Base-by-base conservation (phyloP, 164 flowering plant genomes). In the Magnolia officinalis region DNA sequence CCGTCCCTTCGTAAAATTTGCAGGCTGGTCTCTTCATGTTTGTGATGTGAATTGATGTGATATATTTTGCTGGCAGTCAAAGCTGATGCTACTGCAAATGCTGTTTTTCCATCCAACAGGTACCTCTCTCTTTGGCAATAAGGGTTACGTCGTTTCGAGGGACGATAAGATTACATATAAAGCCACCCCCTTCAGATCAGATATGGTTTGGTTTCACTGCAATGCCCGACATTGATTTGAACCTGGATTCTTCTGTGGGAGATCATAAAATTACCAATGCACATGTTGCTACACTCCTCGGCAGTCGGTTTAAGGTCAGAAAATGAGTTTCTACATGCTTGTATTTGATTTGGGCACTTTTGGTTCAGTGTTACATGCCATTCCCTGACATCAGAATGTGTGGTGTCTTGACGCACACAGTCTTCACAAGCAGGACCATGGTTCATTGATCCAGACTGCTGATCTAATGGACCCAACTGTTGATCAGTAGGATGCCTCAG, bases 121-220 rank as follows among this genome's bases (percentile, higher is more conserved):
- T 92, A 59, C 98, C 99, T 31, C 77, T 96, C 63, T 83, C 97
- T 37, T 84, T 96, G 88, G 87, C 86, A 55, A 83, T 96, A 82
- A 86, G 84, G 87, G 85, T 96, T 63, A 77, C 91, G 50, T 88
- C 94, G 14, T 82, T 96, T 76, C 87, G 89, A 73, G 98, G 98
- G 79, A 90, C 94, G 31, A 2, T 92, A 75, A 85, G 93, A 71
- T 29, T 96, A 45, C 87, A 88, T 67, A 86, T 94, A 81, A 96
- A 96, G 86, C 93, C 98, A 8, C 98, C 99, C 31, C 99, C 99
- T 74, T 94, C 99, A 26, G 98, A 96, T 84, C 96, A 88, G 78
- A 70, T 96, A 50, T 96, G 98, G 99, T 85, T 85, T 83, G 85
- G 91, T 52, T 96, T 96, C 84, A 87, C 95, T 67, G 86, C 90